A percentile compares a stretch with the other conserved stretches of the same genome.
These are phyloP conservation scores for Magnolia changhungtana DNA, from an alignment of 164 flowering plant genomes.

Conservation along the genomic window DNA sequence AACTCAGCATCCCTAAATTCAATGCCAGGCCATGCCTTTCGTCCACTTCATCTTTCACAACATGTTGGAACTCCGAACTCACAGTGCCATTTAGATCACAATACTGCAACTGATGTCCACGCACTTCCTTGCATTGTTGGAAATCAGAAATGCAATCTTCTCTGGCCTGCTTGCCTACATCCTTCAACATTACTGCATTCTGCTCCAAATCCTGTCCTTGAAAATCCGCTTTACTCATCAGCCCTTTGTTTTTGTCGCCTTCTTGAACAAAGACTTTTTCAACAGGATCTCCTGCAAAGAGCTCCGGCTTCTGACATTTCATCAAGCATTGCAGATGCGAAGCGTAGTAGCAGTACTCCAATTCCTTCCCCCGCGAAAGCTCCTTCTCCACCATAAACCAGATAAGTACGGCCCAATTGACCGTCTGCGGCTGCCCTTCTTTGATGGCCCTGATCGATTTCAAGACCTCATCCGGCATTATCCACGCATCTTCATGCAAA, in stretches of 20 bases:
- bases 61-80: conserved; percentile 22
- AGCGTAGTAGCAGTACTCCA: conserved; percentile 50
- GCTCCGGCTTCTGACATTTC: conserved; percentile 43
- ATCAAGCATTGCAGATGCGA: conserved; percentile 77
- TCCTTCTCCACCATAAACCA: conserved; percentile 98
- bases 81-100: conserved; percentile 37
- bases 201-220: not conserved
- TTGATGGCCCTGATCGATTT: conserved; percentile 37
- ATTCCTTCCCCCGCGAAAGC: conserved; percentile 30
- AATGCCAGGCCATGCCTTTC: conserved; percentile 7
- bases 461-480: conserved; percentile 60
- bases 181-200: not conserved
- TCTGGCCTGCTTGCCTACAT: conserved; percentile 22
- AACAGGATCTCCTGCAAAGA: conserved; percentile 31
- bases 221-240: conserved; percentile 17
- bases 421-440: conserved; percentile 67
- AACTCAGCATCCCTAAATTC: conserved; percentile 21
- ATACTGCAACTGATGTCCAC: conserved; percentile 30
- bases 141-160: conserved; percentile 40
- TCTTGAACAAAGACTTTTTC: conserved; percentile 16
- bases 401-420: conserved; percentile 73
- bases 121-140: conserved; percentile 28
- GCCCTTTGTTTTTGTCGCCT: conserved; percentile 6
- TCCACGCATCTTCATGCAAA: conserved; percentile 66
- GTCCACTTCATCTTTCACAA: conserved; percentile 17